Evolutionary conservation across 768 basidiomycete genomes (phyloP).

Genomic region (Pisolithus marmoratus): DNA sequence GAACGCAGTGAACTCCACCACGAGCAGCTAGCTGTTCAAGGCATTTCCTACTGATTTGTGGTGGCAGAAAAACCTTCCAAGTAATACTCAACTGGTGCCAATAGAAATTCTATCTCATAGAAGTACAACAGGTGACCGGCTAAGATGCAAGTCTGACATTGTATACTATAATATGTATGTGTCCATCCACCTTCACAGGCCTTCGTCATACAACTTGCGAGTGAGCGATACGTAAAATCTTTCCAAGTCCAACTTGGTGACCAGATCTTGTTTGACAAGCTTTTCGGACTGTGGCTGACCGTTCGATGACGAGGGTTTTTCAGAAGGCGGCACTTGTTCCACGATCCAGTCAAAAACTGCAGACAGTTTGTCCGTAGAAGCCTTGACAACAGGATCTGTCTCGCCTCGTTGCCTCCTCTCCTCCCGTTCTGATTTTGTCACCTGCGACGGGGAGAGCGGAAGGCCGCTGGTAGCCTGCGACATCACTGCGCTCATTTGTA

Average conservation of each 20-base stretch:
- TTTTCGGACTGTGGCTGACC: constrained; percentile 12
- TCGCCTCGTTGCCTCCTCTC: constrained; percentile 25
- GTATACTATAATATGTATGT: not conserved
- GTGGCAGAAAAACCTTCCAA: too few species aligned
- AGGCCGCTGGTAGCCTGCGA: constrained; percentile 1
- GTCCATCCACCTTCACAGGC: constrained; percentile 36
- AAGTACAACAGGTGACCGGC: too few species aligned
- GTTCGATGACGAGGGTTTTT: constrained; percentile 18
- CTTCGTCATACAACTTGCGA: constrained; percentile 89
- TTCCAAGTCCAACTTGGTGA: constrained; percentile 73
- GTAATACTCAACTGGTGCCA: too few species aligned
- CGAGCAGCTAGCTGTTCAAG: too few species aligned
- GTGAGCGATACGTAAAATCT: constrained; percentile 85
- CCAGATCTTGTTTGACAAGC: constrained; percentile 43
- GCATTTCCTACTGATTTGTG: too few species aligned
- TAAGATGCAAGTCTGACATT: too few species aligned
- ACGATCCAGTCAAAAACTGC: constrained; percentile 76
- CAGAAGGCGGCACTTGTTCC: constrained; percentile 53
- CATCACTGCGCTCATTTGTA: constrained; percentile 22
- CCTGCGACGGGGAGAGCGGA: constrained; percentile 4
- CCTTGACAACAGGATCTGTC: constrained; percentile 53
- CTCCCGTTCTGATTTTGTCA: constrained; percentile 9
- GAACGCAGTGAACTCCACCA: too few species aligned
- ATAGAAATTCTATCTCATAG: too few species aligned
- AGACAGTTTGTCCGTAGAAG: constrained; percentile 67